A percentile compares a stretch with the other conserved stretches of the same genome.
These are phyloP conservation scores for Talaromyces thailandensis DNA, from an alignment of 495 filamentous ascomycete genomes.

Conservation along the genomic window DNA sequence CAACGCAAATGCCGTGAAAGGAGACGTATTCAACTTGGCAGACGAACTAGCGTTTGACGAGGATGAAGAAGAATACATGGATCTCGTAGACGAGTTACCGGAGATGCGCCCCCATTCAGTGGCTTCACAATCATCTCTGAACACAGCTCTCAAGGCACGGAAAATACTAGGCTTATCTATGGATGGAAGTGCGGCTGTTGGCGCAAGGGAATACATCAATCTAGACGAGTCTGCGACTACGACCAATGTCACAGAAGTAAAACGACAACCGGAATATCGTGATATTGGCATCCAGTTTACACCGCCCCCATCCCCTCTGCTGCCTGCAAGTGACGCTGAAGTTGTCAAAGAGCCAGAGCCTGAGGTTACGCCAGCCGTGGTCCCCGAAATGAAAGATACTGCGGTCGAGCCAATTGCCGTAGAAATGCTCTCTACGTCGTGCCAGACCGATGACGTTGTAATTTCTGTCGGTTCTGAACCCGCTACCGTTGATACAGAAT, in stretches of 20 bases:
- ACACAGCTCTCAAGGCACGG: constrained; percentile 36
- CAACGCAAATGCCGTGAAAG: constrained; percentile 45
- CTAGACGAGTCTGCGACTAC: constrained; percentile 4
- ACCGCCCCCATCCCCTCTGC: constrained; percentile 64
- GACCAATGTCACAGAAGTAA: constrained; percentile 10
- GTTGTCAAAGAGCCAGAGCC: constrained; percentile 12
- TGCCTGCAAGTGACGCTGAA: constrained; percentile 13
- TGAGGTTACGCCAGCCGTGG: not conserved
- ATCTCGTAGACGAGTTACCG: constrained; percentile 32
- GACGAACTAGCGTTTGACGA: constrained; percentile 85
- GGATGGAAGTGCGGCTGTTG: constrained; percentile 16
- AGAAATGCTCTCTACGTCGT: constrained; percentile 61
- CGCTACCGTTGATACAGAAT: constrained; percentile 28
- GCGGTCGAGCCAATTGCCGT: constrained; percentile 21
- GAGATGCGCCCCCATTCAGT: constrained; percentile 39
- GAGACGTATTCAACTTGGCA: constrained; percentile 67
- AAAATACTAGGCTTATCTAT: constrained; percentile 40
- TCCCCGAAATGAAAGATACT: constrained; percentile 17
- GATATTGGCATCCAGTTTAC: constrained; percentile 77
- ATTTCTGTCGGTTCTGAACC: constrained; percentile 61
- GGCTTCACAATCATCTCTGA: constrained; percentile 30
- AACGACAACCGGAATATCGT: constrained; percentile 38
- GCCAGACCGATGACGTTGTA: constrained; percentile 59
- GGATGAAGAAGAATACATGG: constrained; percentile 49
- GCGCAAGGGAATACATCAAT: not conserved